Base-by-base conservation (phyloP, 192 early-diverging fungal species). In the Backusella morwellensis region DNA sequence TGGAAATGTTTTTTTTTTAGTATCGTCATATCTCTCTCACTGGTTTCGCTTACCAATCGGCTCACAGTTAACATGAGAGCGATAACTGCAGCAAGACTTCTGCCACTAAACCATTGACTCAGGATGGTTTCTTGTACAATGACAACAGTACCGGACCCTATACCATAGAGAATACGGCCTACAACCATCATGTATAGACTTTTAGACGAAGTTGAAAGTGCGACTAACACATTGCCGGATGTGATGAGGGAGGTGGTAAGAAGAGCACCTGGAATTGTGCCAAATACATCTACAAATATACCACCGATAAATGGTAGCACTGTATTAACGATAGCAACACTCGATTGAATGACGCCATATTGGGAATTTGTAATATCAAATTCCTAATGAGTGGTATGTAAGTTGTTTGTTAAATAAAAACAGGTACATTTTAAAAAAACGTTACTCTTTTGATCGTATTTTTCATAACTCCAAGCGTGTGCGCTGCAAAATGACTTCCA, bases 121-220 rank as follows among this genome's bases (percentile, higher is more conserved):
- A 93, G 83, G 9, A 94, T 94, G 5, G 92, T 94, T 73, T 94
- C 92, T 81, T 94, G 93, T n/a, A 92, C 90, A 47, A 92, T 92
- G 0, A 90, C 88, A 54, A 94, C 90, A n/a, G 92, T 88, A 3
- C 91, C 92, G 15, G 88, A 90, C 17, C 93, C 93, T 5, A 93
- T 86, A 14, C 93, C 92, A 69, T 83, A 91, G n/a, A 89, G 80
- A 19, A 85, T 80, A 40, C 85, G 85, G 6, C 87, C 86, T 12
- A 78, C 71, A 4, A 91, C 83, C 91, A 92, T 91, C 32, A 84
- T 77, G 17, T 81, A 77, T 63, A 85, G 81, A 52, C 74, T 86
- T 47, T 40, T 79, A 23, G 40, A 75, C 44, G 84, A 87, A 3
- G 86, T 83, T 1, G 87, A 88, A 2, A 90, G 56, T 15, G 86